These are phyloP conservation scores for Ustilago xerochloae DNA, from an alignment of 1,284 basidiomycete genomes.

Conservation along the genomic window DNA sequence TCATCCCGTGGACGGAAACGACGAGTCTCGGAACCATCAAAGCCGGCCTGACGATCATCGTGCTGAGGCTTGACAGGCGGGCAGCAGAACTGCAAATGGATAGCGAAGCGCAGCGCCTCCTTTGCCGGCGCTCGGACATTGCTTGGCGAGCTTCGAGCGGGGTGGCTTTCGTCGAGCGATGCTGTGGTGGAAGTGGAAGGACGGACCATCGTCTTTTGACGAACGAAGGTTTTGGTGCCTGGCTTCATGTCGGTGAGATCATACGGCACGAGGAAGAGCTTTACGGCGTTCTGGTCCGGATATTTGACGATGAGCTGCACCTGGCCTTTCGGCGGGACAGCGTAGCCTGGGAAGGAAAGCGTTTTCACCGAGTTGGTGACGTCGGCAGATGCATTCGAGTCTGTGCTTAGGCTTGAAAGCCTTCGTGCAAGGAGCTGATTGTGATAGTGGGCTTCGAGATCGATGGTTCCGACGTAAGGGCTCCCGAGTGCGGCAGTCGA, in stretches of 20 bases:
- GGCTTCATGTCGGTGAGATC: constrained; percentile 69
- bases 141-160: not conserved
- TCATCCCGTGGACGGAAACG: constrained; percentile 14
- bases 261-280: constrained; percentile 72
- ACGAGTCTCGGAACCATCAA: constrained; percentile 12
- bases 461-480: constrained; percentile 69
- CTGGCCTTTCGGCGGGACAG: constrained; percentile 71
- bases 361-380: constrained; percentile 1
- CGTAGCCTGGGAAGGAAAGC: constrained; percentile 70
- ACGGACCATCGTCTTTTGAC: constrained; percentile 50
- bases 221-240: constrained; percentile 59
- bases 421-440: constrained; percentile 17
- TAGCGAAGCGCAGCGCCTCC: constrained; percentile 59
- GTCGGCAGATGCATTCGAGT: not conserved
- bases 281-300: constrained; percentile 68
- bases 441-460: constrained; percentile 66
- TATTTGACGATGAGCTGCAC: constrained; percentile 72
- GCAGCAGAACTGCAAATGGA: constrained; percentile 60
- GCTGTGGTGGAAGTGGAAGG: not conserved
- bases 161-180: not conserved
- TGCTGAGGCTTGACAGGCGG: constrained; percentile 18
- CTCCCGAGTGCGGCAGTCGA: constrained; percentile 46
- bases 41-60: constrained; percentile 21
- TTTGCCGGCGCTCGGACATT: constrained; percentile 4
- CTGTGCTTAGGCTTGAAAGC: constrained; percentile 3